Percentiles rank a stretch among this genome's conserved stretches.
Evolutionary conservation across 352 stramenopile genomes (phyloP).

Genomic region (Phytophthora europaea): DNA sequence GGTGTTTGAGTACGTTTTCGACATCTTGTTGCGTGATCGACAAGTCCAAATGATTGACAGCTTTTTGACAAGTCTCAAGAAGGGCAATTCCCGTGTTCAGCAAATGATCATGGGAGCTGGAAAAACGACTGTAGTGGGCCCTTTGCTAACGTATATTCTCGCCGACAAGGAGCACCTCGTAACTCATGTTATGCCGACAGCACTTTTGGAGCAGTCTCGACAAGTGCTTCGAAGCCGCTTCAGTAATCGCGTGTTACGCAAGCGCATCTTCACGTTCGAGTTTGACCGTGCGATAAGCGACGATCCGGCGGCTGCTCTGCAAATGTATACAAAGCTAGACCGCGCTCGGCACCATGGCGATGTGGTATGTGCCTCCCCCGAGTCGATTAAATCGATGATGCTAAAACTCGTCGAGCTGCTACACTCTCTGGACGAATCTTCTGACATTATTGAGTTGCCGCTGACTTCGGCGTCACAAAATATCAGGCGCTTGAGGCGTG

Average conservation of each 20-base stretch:
- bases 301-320: slow-evolving; percentile 63
- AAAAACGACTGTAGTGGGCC: slow-evolving; percentile 99
- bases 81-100: slow-evolving; percentile 86
- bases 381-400: slow-evolving; percentile 99
- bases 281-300: slow-evolving; percentile 97
- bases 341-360: slow-evolving; percentile 91
- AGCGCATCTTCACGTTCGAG: slow-evolving; percentile 99
- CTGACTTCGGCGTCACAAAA: slow-evolving; percentile 76
- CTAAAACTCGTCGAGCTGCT: slow-evolving; percentile 98
- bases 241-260: slow-evolving; percentile 96
- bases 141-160: slow-evolving; percentile 98
- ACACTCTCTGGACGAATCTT: slow-evolving; percentile 90
- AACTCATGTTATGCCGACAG: slow-evolving; percentile 98
- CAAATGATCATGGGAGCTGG: slow-evolving; percentile 99
- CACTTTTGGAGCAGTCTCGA: slow-evolving; percentile 98
- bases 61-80: slow-evolving; percentile 93
- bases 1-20: slow-evolving; percentile 99
- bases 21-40: slow-evolving; percentile 96
- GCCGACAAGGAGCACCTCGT: slow-evolving; percentile 96
- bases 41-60: slow-evolving; percentile 99
- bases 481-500: slow-evolving; percentile 69
- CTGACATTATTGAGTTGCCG: slow-evolving; percentile 72
- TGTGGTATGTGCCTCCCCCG: slow-evolving; percentile 98
- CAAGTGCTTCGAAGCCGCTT: slow-evolving; percentile 98
- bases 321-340: slow-evolving; percentile 90